phyloP scores from a whole-genome alignment of 805 yeast species.

The Candida patagonica region DNA sequence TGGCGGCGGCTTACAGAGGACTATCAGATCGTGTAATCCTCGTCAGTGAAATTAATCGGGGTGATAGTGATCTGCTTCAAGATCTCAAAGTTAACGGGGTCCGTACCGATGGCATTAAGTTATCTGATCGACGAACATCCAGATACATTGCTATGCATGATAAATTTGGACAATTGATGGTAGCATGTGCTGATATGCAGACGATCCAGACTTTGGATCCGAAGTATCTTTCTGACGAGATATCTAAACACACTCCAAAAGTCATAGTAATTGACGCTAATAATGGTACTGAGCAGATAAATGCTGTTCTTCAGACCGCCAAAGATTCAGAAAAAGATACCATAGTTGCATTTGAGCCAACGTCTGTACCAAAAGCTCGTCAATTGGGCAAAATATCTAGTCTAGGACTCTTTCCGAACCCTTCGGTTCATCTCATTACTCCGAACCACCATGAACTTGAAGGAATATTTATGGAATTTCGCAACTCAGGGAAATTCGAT shows the following conservation, averaged over 20 bases:
- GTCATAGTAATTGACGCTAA: conserved; percentile 62
- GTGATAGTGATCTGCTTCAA: conserved; percentile 24
- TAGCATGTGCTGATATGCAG: conserved; percentile 84
- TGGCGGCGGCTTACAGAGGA: conserved; percentile 42
- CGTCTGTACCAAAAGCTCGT: conserved; percentile 56
- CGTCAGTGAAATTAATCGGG: conserved; percentile 55
- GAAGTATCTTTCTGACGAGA: conserved; percentile 33
- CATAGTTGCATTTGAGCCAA: conserved; percentile 60
- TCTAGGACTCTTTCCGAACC: conserved; percentile 36
- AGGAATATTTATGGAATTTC: conserved; percentile 44
- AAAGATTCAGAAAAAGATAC: not conserved
- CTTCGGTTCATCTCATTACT: conserved; percentile 39
- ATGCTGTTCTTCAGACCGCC: conserved; percentile 23
- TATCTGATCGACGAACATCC: conserved; percentile 39
- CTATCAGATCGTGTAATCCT: conserved; percentile 30
- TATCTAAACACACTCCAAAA: conserved; percentile 35
- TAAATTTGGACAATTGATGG: conserved; percentile 48
- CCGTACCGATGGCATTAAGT: conserved; percentile 34
- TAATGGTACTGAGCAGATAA: conserved; percentile 37
- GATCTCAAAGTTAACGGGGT: conserved; percentile 23
- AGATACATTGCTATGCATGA: conserved; percentile 68
- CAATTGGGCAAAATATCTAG: conserved; percentile 30
- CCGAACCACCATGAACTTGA: conserved; percentile 63
- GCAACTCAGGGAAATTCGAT: conserved; percentile 34
- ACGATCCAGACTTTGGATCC: conserved; percentile 44